Conservation (phyloP, 2,329 filamentous ascomycete genomes). For the Didymella exigua region DNA sequence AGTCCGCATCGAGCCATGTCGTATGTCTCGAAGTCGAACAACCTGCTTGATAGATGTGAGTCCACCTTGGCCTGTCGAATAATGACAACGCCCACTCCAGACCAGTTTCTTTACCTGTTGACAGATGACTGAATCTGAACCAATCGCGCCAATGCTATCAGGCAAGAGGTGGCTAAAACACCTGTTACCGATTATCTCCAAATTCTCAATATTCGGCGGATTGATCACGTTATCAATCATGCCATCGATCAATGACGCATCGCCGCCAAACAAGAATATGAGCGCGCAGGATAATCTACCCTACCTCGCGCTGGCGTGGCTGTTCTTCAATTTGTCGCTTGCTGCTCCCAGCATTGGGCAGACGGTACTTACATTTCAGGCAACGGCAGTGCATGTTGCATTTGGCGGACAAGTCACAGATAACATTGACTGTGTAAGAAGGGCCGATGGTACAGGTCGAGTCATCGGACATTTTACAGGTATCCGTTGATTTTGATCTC, state of each 20-base stretch:
- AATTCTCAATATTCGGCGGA: not conserved
- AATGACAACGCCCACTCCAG: too few species aligned
- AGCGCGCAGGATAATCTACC: not conserved
- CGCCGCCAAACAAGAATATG: not conserved
- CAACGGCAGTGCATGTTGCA: not conserved
- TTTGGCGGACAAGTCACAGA: not conserved
- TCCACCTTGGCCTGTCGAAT: too few species aligned
- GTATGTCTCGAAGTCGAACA: too few species aligned
- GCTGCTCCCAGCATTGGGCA: not conserved
- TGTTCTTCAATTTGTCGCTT: not conserved
- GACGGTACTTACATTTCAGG: not conserved
- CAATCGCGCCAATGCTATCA: not conserved
- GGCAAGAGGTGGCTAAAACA: not conserved
- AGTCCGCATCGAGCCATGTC: too few species aligned
- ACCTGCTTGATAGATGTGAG: too few species aligned
- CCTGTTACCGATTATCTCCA: not conserved
- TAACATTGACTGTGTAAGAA: not conserved
- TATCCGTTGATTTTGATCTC: not conserved
- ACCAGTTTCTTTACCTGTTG: too few species aligned
- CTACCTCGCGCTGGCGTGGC: not conserved
- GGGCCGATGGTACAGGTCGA: not conserved
- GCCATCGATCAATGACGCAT: not conserved
- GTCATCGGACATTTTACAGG: not conserved
- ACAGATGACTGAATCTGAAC: too few species aligned
- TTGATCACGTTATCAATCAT: not conserved